Percentiles rank a stretch among this genome's conserved stretches.
Evolutionary conservation across 2,329 filamentous ascomycete species (phyloP).

Genomic region (Xylaria sp.): DNA sequence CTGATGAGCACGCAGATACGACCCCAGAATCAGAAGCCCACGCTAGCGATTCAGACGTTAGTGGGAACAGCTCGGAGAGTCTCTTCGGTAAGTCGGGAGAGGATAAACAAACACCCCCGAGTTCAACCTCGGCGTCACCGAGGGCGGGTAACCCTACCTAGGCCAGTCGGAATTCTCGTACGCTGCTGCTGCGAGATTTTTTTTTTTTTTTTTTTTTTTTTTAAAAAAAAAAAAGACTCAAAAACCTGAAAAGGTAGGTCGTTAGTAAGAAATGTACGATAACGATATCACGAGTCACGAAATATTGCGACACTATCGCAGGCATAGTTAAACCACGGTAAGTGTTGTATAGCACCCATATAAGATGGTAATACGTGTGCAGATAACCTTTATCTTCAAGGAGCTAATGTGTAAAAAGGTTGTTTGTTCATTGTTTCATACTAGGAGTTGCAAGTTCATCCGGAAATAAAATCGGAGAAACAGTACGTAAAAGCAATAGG

Average conservation of each 20-base stretch:
- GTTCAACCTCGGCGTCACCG: slow-evolving; percentile 9
- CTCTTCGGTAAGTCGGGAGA: slow-evolving; percentile 3
- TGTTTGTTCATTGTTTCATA: too few relatives aligned
- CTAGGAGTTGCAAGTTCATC: too few relatives aligned
- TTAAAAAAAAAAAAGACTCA: background rate
- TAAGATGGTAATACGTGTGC: background rate
- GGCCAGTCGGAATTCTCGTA: background rate
- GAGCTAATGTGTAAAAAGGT: background rate
- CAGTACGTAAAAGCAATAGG: too few relatives aligned
- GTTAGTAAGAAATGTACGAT: background rate
- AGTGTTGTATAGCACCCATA: background rate
- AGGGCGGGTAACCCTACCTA: background rate
- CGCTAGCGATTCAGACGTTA: background rate
- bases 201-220: too few relatives aligned
- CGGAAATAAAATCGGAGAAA: too few relatives aligned
- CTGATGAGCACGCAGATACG: background rate
- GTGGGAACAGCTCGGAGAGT: background rate
- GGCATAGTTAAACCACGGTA: background rate
- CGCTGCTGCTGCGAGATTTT: too few relatives aligned
- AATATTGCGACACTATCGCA: background rate
- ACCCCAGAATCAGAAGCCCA: background rate
- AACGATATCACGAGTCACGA: background rate
- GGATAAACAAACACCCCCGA: background rate
- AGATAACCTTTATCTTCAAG: background rate
- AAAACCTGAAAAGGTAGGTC: slow-evolving; percentile 2